Base-by-base conservation (phyloP, 2,329 filamentous ascomycete genomes). In the Aspergillus novoparasiticus region DNA sequence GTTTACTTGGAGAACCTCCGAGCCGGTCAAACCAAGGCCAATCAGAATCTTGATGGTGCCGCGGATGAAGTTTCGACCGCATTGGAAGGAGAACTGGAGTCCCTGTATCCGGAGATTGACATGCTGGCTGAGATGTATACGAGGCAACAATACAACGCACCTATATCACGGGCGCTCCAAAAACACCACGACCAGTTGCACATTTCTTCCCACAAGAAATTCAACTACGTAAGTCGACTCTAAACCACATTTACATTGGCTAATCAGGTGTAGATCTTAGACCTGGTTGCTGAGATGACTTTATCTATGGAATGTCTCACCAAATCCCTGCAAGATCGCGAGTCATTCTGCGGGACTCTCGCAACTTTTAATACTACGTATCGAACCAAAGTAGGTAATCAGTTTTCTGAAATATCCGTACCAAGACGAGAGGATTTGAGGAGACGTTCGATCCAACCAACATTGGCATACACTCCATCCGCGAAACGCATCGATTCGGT, bases 91-190 rank as follows among this genome's bases (percentile, higher is more conserved):
- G 78, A 80, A 60, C 66, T 80, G 14, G 76, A 74, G 36, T 77
- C 78, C 21, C 64, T 80, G 1, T 79, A 79, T 56, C 71, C 76
- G 0, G 78, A 80, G 56, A 78, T 80, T 50, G 75, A 73, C 28
- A 68, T 79, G 4, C 65, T 80, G 39, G 72, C 78, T 48, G 75
- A 80, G n/a, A 76, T 80, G 66, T 80, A 79, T 58, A 78, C 76
- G 1, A 76, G 75, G 63, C 79, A 82, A 53, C 73, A 78, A 59
- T 81, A 80, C 67, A 73, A 75, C 9, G 77, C 78, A 45, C 75
- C 78, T 6, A 79, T 80, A 56, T 64, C 77, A 28, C 72, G 70
- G 2, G 75, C 75, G 55, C 72, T 80, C 26, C 71, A 74, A 43
- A 71, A 72, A 46, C 69, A 69, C 26, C 76, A 76, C 53, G 69